Evolutionary conservation across 306 rosid species (phyloP), one percentile per base, ranked within the genome.

Genomic region (Trifolium repens): DNA sequence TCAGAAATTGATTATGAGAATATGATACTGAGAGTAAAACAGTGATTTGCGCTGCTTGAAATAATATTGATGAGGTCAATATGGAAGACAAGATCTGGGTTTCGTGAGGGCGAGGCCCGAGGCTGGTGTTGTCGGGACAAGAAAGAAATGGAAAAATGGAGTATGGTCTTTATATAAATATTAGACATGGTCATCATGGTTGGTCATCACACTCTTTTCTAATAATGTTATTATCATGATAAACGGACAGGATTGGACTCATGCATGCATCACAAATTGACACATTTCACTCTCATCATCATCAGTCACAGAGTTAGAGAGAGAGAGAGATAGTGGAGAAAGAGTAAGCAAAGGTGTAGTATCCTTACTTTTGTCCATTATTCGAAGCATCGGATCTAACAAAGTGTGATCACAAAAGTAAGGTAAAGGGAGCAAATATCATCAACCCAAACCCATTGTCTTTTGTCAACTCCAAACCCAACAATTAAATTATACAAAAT

Each of bases 361-460:
- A 22, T 26, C 47, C 19, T 43, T 44, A 27, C 60, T 19, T 71
- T 81, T 71, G 1, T 60, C 57, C 27, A 70, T 81, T 75, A 64
- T 27, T 59, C 55, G n/a, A 71, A 75, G 32, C 81, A 79, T 84
- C 66, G 82, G 79, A 84, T 80, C 82, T 43, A 67, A 32, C 79
- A 78, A 83, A 79, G 78, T 62, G 78, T 74, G n/a, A 74, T 83
- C 80, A 42, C 64, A 42, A 16, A 74, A 78, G 74, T 44, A 5
- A 30, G 4, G 34, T 35, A 37, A 37, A 1, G 24, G 52, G 53
- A 12, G 11, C 69, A 47, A 35, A 8, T n/a, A 39, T 34, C 49
- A 32, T 34, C 42, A 37, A 5, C 9, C 8, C 40, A 37, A 37
- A 5, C 9, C 8, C 40, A 37, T 37, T 37, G 40, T 7, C 8